Base-by-base conservation (phyloP, 2,329 filamentous ascomycete genomes). In the Xylaria sp. region DNA sequence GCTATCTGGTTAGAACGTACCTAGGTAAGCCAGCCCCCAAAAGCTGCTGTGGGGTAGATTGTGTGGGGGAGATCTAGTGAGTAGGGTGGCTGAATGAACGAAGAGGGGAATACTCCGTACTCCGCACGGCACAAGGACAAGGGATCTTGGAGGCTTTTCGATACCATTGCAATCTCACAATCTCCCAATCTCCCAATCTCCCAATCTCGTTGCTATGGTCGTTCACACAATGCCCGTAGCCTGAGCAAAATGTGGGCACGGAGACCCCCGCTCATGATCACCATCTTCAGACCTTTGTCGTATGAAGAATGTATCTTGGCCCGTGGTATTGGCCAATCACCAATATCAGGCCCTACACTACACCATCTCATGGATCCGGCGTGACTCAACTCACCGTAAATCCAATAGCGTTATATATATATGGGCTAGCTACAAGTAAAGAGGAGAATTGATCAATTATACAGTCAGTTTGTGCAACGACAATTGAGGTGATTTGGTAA, bases 21-120 rank as follows among this genome's bases (percentile, higher is more conserved):
- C 55, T 44, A 12, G 31, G 18, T 28, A 50, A 9, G 1, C 51
- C 25, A 12, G 13, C 28, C 28, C 28, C 10, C 8, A 31, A 8
- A 8, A 61, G 51, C 64, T 66, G 51, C 50, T 69, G 67, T 69
- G 67, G 64, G 67, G 67, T 69, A 67, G 25, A 37, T 56, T 8
- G 37, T 55, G 62, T 64, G 62, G 66, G 66, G 66, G 37, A 37
- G 50, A 46, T 46, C 13, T 23, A 48, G 5, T 28, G 28, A 28
- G 28, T 28, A 28, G 5, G 56, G 54, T 58, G 56, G 56, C 56
- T 58, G 56, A 37, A 60, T 64, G 56, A 37, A 56, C 60, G 56
- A 48, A 39, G 60, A 59, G 55, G 20, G 28, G 61, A 60, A 31
- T 55, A 56, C 66, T 56, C 66, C 60, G 61, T 55, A 56, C 66